Percentiles rank a stretch among this genome's conserved stretches.
phyloP scores from a whole-genome alignment of 176 grass and related monocot genomes.

The Avena sativa region DNA sequence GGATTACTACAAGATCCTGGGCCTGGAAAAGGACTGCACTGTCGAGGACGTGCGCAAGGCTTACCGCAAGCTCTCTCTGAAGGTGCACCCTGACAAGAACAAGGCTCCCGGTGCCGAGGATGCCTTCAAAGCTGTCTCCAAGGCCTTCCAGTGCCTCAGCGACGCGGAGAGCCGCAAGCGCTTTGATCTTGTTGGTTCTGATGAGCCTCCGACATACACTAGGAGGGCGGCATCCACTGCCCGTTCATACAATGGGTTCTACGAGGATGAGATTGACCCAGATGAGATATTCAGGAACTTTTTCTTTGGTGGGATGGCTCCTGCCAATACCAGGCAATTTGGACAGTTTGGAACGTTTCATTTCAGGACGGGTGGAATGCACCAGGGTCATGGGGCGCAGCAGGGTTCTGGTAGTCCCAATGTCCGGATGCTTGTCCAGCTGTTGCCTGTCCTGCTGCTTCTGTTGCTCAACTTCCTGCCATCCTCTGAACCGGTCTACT shows the following conservation, averaged over 20 bases:
- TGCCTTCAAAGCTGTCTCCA: constrained; percentile 93
- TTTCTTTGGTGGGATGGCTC: constrained; percentile 87
- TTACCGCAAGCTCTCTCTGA: constrained; percentile 94
- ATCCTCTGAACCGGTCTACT: constrained; percentile 81
- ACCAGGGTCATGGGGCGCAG: constrained; percentile 42
- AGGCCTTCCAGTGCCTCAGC: constrained; percentile 95
- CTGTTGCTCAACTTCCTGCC: constrained; percentile 84
- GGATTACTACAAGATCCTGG: constrained; percentile 93
- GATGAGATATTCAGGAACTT: constrained; percentile 99
- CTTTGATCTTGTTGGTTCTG: constrained; percentile 78
- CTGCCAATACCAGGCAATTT: constrained; percentile 65
- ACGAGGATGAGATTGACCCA: constrained; percentile 82
- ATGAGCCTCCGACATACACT: constrained; percentile 58
- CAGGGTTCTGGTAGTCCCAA: constrained; percentile 56
- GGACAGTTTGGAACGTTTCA: constrained; percentile 77
- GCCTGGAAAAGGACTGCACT: constrained; percentile 73
- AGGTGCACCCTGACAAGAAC: constrained; percentile 99
- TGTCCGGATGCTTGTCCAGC: constrained; percentile 78
- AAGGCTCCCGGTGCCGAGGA: constrained; percentile 88
- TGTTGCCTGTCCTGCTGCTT: constrained; percentile 78
- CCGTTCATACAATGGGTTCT: constrained; percentile 58
- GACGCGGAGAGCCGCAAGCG: constrained; percentile 74
- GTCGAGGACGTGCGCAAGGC: constrained; percentile 95
- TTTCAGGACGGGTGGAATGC: constrained; percentile 66
- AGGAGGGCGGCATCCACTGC: constrained; percentile 59